Evolutionary conservation across 1,284 basidiomycete species (phyloP), one percentile per base, ranked within the genome.

Genomic region (Limonomyces culmigenus): DNA sequence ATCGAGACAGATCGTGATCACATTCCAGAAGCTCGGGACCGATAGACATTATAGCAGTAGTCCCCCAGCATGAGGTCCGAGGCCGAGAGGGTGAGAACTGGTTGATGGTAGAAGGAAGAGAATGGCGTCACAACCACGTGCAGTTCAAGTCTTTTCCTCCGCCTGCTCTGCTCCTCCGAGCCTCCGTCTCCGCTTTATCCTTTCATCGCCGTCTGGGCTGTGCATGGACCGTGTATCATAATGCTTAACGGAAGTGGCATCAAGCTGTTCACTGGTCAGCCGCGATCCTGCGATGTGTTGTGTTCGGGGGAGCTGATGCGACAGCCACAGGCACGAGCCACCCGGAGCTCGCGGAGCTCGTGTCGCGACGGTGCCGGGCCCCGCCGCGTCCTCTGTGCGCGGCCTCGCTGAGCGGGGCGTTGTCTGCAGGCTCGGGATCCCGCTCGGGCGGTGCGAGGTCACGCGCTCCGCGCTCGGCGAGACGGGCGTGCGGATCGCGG

Each of bases 321-420:
- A 38, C 32, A 36, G 29, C 36, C 38, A 43, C 50, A 88, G 87
- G 86, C 42, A 86, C 81, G n/a, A 87, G 84, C 56, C 93, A 97
- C 58, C 89, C 91, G 38, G 88, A 95, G 59, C 72, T 98, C 44
- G 93, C 92, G 31, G 76, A 89, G 52, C 78, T 91, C 48, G 87
- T 98, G 50, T 86, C 92, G 43, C 76, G 85, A 65, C 76, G 92
- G 84, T 91, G 65, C 41, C 62, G 35, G 39, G 17, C 32, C 19
- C 33, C 17, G 34, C 23, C 33, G 38, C 36, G 44, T 20, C 40
- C 17, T 33, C 19, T 19, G 16, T 21, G 37, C 27, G 23, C 23
- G n/a, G 31, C 20, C 34, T 31, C 19, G 15, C 33, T 32, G 30
- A 32, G 30, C 30, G 6, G 15, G 36, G 35, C 23, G 23, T 8